phyloP scores from a whole-genome alignment of 768 basidiomycete genomes.

The Leucocoprinus sp. region DNA sequence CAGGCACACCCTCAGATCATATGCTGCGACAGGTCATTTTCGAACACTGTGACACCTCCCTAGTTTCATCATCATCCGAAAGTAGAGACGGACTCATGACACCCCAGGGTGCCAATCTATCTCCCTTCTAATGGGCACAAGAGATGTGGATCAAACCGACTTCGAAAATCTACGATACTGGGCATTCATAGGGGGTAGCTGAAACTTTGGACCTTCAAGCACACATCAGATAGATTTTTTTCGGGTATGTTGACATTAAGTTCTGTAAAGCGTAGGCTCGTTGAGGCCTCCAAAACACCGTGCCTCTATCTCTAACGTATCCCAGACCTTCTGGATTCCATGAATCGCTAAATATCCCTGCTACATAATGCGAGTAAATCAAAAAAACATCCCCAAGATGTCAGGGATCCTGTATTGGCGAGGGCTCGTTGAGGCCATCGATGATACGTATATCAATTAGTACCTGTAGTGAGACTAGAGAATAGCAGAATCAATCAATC shows the following conservation, averaged over 20 bases:
- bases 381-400: constrained; percentile 43
- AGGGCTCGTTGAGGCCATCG: constrained; percentile 79
- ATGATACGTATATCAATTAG: constrained; percentile 30
- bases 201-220: no score
- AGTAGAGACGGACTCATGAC: constrained; percentile 42
- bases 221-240: constrained; percentile 2
- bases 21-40: no score
- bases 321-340: constrained; percentile 20
- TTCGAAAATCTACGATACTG: no score
- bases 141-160: constrained; percentile 14
- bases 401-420: constrained; percentile 61
- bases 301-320: constrained; percentile 11
- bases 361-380: constrained; percentile 42
- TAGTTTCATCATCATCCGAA: constrained; percentile 33
- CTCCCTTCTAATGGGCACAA: constrained; percentile 5
- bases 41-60: constrained; percentile 51
- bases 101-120: constrained; percentile 31
- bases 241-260: background rate
- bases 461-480: constrained; percentile 36
- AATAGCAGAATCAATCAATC: constrained; percentile 3
- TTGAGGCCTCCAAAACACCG: constrained; percentile 40
- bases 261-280: constrained; percentile 25
- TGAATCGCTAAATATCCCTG: constrained; percentile 27
- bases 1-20: no score
- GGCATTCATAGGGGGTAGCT: no score